Conservation (phyloP, 306 rosid genomes). For the Lathyrus aphaca region DNA sequence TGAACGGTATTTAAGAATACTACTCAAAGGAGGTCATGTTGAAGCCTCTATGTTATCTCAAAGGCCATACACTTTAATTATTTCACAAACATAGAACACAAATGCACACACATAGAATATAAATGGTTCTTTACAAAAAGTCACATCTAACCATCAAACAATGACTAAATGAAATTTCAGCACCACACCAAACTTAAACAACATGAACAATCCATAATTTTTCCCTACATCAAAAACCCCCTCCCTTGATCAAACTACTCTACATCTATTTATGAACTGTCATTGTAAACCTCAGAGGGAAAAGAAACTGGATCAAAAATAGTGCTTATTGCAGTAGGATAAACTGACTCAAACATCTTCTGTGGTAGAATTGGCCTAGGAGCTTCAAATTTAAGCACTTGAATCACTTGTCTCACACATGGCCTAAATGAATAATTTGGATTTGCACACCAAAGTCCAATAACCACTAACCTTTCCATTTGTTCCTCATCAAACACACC, state of each 20-base stretch:
- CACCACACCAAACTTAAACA: neutral
- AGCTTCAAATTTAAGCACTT: slow-evolving; percentile 27
- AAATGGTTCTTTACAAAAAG: neutral
- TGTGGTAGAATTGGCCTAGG: slow-evolving; percentile 2
- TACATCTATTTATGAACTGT: neutral
- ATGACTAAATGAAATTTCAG: neutral
- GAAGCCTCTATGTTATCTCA: too few relatives aligned
- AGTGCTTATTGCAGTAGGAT: neutral
- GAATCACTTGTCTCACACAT: slow-evolving; percentile 23
- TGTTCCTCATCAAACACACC: neutral
- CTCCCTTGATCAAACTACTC: neutral
- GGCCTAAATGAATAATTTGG: slow-evolving; percentile 29
- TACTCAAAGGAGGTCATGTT: too few relatives aligned
- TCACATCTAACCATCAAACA: neutral
- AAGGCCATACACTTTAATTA: too few relatives aligned
- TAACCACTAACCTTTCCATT: slow-evolving; percentile 10
- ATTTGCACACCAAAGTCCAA: slow-evolving; percentile 32
- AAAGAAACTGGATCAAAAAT: neutral
- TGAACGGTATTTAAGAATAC: too few relatives aligned
- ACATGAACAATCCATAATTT: neutral
- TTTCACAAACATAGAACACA: too few relatives aligned
- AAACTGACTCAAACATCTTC: neutral
- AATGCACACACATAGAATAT: too few relatives aligned
- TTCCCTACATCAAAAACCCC: neutral
- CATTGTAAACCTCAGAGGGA: neutral